Conservation (phyloP, 2,329 filamentous ascomycete species). For the Dothistroma pini region DNA sequence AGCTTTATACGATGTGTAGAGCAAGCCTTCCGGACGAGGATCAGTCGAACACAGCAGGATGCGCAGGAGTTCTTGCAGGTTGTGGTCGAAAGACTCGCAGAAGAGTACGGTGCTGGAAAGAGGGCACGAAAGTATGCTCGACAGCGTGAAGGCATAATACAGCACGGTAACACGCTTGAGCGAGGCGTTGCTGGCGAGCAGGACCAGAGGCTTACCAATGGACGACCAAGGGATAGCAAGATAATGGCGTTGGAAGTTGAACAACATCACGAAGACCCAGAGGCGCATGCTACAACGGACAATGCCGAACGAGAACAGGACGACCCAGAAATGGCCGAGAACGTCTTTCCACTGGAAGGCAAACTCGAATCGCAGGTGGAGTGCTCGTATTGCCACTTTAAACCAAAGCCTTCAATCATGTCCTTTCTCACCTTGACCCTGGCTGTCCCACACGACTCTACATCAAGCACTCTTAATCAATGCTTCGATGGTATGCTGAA, state of each 20-base stretch:
- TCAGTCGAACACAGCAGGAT: conserved; percentile 93
- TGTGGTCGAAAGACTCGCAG: conserved; percentile 83
- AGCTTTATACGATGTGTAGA: conserved; percentile 81
- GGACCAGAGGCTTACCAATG: not conserved
- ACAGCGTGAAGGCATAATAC: conserved; percentile 2
- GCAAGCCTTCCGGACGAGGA: conserved; percentile 79
- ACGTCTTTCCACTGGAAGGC: conserved; percentile 88
- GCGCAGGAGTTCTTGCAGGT: conserved; percentile 97
- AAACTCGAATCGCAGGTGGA: conserved; percentile 92
- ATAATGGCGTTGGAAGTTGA: conserved; percentile 5
- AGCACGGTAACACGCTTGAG: not conserved
- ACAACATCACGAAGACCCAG: conserved; percentile 20
- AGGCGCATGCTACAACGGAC: conserved; percentile 14
- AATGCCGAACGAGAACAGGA: conserved; percentile 23
- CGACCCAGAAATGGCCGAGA: conserved; percentile 48
- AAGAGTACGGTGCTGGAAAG: conserved; percentile 86
- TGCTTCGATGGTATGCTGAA: conserved; percentile 96
- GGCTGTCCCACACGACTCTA: conserved; percentile 72
- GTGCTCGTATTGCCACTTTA: conserved; percentile 85
- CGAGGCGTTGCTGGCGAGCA: conserved; percentile 4
- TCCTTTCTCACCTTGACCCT: conserved; percentile 90
- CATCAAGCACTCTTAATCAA: conserved; percentile 72
- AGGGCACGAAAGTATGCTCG: conserved; percentile 63
- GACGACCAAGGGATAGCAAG: conserved; percentile 20
- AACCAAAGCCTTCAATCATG: conserved; percentile 76